Evolutionary conservation across 305 asterid species (phyloP).

Genomic region (Lippia alba): DNA sequence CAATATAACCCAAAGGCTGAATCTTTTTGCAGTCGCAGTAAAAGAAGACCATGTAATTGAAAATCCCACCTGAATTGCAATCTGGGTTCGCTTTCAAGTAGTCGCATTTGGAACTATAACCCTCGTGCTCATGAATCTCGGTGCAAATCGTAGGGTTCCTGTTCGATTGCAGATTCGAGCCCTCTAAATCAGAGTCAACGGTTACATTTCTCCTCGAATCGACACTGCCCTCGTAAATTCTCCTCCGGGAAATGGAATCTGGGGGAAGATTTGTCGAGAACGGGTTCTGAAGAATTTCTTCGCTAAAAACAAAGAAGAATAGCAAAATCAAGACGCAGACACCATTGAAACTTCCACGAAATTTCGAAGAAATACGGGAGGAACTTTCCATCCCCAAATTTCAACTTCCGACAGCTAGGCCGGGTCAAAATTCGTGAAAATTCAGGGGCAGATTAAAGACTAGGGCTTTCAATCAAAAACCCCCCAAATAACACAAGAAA

Average conservation of each 20-base stretch:
- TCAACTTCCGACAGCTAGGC: slow-evolving; percentile 29
- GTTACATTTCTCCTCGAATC: slow-evolving; percentile 17
- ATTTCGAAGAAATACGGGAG: slow-evolving; percentile 37
- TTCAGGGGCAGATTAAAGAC: neutral
- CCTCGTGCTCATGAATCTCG: slow-evolving; percentile 57
- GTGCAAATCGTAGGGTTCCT: slow-evolving; percentile 52
- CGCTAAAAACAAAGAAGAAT: slow-evolving; percentile 40
- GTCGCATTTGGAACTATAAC: slow-evolving; percentile 59
- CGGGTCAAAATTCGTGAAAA: slow-evolving; percentile 16
- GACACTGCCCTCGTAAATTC: slow-evolving; percentile 29
- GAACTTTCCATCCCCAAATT: slow-evolving; percentile 35
- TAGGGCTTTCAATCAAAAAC: slow-evolving; percentile 17
- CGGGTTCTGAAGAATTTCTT: slow-evolving; percentile 45
- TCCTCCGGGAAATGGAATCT: slow-evolving; percentile 38
- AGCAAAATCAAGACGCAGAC: slow-evolving; percentile 49
- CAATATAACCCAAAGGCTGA: slow-evolving; percentile 51
- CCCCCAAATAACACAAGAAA: slow-evolving; percentile 8
- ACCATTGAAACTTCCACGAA: slow-evolving; percentile 62
- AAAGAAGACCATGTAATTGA: slow-evolving; percentile 66
- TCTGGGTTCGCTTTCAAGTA: slow-evolving; percentile 63
- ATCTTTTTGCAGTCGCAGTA: slow-evolving; percentile 63
- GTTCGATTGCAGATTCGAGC: slow-evolving; percentile 23
- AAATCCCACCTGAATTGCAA: slow-evolving; percentile 69
- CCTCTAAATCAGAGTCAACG: neutral
- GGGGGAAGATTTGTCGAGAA: slow-evolving; percentile 26